Base-by-base conservation (phyloP, 495 filamentous ascomycete species). In the Lophium mytilinum region DNA sequence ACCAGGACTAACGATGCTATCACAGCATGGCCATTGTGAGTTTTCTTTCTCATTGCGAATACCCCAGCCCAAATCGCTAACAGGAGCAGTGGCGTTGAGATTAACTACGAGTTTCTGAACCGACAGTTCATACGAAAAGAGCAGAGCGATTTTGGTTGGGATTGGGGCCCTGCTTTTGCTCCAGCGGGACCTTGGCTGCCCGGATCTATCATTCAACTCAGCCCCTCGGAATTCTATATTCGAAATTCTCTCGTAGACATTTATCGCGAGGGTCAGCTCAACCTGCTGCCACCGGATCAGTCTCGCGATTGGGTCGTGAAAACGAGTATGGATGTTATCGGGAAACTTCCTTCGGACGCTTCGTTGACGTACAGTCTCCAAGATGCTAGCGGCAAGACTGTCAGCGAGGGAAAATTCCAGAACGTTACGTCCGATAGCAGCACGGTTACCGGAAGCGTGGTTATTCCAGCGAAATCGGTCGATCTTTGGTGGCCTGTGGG, bases 81-180 rank as follows among this genome's bases (percentile, higher is more conserved):
- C 9, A 14, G 30, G 15, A 24, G 45, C 39, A 48, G 45, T 48
- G 57, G 49, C n/a, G 67, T 65, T 6, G 50, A 71, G 63, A 46
- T 42, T n/a, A 15, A 71, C 0, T 79, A 72, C 53, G 76, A 81
- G 56, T 83, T 84, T 54, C 65, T 72, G 0, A 78, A 83, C 54
- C 75, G 82, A 4, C 76, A 79, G 70, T 85, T 80, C 50, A 82
- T 85, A 42, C 80, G 84, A 36, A 87, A 86, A 65, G 79, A 86
- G 57, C 83, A 86, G 60, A 83, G 76, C 9, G 84, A 87, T 59
- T 85, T 87, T 63, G 84, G 84, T 9, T 86, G 83, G 83, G 84
- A 86, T 57, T 86, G 83, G 83, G 81, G 83, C 6, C 84, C 84
- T 5, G 82, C 80, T 1, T 84, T 87, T 63, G 73, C 80, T 4